Evolutionary conservation across 768 basidiomycete genomes (phyloP).

Genomic region (Mrakia blollopis): DNA sequence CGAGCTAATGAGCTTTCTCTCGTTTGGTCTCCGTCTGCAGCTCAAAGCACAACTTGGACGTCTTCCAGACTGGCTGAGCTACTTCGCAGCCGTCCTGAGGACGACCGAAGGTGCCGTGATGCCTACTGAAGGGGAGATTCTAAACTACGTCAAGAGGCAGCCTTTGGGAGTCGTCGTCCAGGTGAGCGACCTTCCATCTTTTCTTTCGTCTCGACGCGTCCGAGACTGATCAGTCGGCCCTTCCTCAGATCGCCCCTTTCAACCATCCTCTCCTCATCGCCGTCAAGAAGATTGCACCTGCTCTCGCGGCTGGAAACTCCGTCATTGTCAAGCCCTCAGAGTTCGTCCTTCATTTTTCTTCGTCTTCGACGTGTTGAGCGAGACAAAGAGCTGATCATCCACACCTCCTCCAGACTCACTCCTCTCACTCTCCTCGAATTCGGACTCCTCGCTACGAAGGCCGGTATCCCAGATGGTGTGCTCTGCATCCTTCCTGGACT

Average conservation of each 20-base stretch:
- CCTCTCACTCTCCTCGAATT: conserved; percentile 77
- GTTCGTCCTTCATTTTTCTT: conserved; percentile 39
- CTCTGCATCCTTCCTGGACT: conserved; percentile 69
- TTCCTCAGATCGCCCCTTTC: conserved; percentile 56
- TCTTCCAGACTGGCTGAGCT: conserved; percentile 84
- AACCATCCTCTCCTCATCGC: conserved; percentile 87
- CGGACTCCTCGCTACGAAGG: conserved; percentile 57
- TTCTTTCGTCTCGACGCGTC: background rate
- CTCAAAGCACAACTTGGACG: conserved; percentile 70
- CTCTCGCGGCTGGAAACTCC: conserved; percentile 76
- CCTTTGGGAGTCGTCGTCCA: conserved; percentile 86
- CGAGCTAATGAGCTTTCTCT: conserved; percentile 46
- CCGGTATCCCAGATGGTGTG: conserved; percentile 74
- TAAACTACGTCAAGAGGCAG: conserved; percentile 72
- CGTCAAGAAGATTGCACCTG: conserved; percentile 80
- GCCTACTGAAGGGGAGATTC: conserved; percentile 70
- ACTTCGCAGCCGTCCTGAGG: conserved; percentile 67
- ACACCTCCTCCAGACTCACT: conserved; percentile 53
- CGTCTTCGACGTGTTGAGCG: background rate
- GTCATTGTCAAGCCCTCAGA: conserved; percentile 78
- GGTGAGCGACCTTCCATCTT: conserved; percentile 45
- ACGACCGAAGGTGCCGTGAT: conserved; percentile 62
- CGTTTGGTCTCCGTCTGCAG: background rate
- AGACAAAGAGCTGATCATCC: background rate
- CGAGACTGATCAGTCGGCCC: background rate